A percentile compares a stretch with the other conserved stretches of the same genome.
These are phyloP conservation scores for Penicillium longicatenatum DNA, from an alignment of 495 filamentous ascomycete genomes.

Conservation along the genomic window DNA sequence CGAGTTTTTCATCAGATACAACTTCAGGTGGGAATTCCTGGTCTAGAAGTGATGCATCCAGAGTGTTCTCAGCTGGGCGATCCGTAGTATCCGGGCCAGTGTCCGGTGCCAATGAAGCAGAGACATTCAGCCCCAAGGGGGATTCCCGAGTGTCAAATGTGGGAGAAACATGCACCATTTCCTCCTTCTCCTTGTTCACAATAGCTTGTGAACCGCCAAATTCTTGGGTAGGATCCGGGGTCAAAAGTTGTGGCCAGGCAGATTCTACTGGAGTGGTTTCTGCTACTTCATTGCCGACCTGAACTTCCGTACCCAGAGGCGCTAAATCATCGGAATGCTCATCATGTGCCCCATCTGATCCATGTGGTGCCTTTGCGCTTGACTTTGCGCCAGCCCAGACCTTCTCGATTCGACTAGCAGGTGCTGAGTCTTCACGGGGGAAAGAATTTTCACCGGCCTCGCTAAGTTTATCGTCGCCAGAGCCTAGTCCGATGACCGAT, in stretches of 20 bases:
- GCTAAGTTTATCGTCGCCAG: neutral
- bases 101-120: neutral
- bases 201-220: neutral
- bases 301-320: neutral
- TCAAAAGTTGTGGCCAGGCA: slow-evolving; percentile 21
- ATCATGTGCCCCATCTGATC: slow-evolving; percentile 9
- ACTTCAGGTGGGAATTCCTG: neutral
- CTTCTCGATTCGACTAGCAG: slow-evolving; percentile 4
- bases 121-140: neutral
- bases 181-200: neutral
- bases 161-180: slow-evolving; percentile 6
- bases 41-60: slow-evolving; percentile 4
- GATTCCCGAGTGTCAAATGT: slow-evolving; percentile 1
- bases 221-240: slow-evolving; percentile 29
- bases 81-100: neutral
- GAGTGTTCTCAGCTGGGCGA: neutral
- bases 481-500: slow-evolving; percentile 7
- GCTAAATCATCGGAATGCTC: neutral
- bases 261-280: neutral
- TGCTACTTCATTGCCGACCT: neutral
- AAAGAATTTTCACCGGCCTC: neutral
- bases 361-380: neutral
- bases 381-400: neutral
- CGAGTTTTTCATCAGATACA: neutral
- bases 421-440: slow-evolving; percentile 1